Conservation (phyloP, 768 basidiomycete species). For the Tricholoma sp. region DNA sequence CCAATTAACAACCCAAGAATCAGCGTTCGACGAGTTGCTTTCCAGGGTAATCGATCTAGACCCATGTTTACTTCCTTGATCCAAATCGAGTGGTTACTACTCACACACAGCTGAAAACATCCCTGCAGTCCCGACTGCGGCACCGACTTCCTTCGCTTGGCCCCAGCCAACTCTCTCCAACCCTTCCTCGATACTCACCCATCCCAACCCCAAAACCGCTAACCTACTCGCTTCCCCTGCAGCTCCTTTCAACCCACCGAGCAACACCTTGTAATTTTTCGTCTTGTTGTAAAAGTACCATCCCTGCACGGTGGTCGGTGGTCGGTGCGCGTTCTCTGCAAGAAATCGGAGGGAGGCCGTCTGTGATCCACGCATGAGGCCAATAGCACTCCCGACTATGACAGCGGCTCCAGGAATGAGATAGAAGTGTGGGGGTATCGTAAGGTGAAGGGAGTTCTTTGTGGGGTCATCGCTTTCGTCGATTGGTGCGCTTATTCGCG, state of each 20-base stretch:
- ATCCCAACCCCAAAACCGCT: slow-evolving; percentile 31
- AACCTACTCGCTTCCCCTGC: slow-evolving; percentile 52
- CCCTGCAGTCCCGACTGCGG: slow-evolving; percentile 58
- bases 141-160: slow-evolving; percentile 46
- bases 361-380: slow-evolving; percentile 69
- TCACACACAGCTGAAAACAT: slow-evolving; percentile 52
- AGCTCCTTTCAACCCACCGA: slow-evolving; percentile 66
- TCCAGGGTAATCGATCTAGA: slow-evolving; percentile 56
- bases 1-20: slow-evolving; percentile 59
- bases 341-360: slow-evolving; percentile 73
- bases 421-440: slow-evolving; percentile 54
- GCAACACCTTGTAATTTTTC: slow-evolving; percentile 84
- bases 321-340: slow-evolving; percentile 89
- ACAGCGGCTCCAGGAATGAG: slow-evolving; percentile 58
- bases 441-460: slow-evolving; percentile 9
- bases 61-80: slow-evolving; percentile 3
- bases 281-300: slow-evolving; percentile 98
- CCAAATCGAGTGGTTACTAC: slow-evolving; percentile 17
- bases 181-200: slow-evolving; percentile 41
- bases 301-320: slow-evolving; percentile 79
- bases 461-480: slow-evolving; percentile 8
- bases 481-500: slow-evolving; percentile 1
- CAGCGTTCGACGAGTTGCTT: slow-evolving; percentile 39
- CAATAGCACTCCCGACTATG: slow-evolving; percentile 59
- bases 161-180: slow-evolving; percentile 32